These are phyloP conservation scores for Talinum fruticosum DNA, from an alignment of 148 eudicot genomes.

Conservation along the genomic window DNA sequence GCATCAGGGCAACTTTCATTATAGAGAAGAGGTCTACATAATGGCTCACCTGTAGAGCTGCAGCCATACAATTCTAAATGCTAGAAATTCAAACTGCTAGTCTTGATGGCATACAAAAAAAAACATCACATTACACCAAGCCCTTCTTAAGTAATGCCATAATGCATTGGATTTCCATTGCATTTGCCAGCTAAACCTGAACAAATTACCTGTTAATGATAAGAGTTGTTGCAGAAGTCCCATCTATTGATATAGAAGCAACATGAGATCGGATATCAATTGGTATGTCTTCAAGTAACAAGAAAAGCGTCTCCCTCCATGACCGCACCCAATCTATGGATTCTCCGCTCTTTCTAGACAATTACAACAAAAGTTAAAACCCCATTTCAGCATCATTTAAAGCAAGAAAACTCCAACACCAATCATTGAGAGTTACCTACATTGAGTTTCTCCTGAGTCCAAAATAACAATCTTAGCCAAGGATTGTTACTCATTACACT, in stretches of 20 bases:
- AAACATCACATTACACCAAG: neutral
- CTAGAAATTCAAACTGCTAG: conserved; percentile 12
- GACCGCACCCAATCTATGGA: conserved; percentile 76
- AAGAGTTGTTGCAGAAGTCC: conserved; percentile 92
- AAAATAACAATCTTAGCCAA: too few relatives aligned
- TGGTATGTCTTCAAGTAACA: conserved; percentile 72
- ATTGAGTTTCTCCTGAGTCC: too few relatives aligned
- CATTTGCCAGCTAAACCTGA: neutral
- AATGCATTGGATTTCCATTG: neutral
- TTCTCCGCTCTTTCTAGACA: conserved; percentile 88
- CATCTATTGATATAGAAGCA: conserved; percentile 80
- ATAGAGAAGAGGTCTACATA: conserved; percentile 72
- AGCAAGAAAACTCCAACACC: neutral
- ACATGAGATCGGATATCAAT: conserved; percentile 46
- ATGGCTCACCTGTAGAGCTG: conserved; percentile 81
- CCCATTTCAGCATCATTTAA: conserved; percentile 1
- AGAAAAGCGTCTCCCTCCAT: conserved; percentile 81
- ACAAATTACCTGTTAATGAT: conserved; percentile 63
- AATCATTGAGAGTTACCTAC: too few relatives aligned
- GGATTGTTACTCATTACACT: too few relatives aligned
- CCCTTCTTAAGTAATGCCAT: neutral
- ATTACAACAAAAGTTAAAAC: conserved; percentile 28
- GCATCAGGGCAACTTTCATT: conserved; percentile 91
- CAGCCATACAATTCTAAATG: conserved; percentile 27
- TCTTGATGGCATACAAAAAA: neutral